These are phyloP conservation scores for Alternaria brassicicola DNA, from an alignment of 2,329 filamentous ascomycete genomes.

Conservation along the genomic window DNA sequence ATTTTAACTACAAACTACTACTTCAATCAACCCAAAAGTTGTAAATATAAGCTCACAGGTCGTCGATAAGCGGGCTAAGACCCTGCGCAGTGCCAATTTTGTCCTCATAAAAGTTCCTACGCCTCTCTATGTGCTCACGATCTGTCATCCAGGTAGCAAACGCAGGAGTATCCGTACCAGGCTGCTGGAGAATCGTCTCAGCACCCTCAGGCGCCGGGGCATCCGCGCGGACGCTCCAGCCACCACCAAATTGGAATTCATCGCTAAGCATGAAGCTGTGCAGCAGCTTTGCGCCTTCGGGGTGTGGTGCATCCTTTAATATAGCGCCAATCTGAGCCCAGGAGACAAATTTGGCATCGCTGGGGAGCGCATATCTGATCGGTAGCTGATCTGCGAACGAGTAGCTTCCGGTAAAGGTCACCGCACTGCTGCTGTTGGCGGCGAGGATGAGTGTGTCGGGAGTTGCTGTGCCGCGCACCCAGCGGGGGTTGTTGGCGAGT, in stretches of 20 bases:
- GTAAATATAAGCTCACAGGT: conserved; percentile 9
- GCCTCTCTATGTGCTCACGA: conserved; percentile 50
- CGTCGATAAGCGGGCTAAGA: conserved; percentile 45
- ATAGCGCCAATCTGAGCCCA: conserved; percentile 60
- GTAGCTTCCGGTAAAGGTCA: conserved; percentile 23
- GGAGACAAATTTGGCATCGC: conserved; percentile 50
- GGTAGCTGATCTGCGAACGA: neutral
- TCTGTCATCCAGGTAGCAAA: conserved; percentile 55
- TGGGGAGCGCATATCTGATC: conserved; percentile 33
- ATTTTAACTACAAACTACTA: no score
- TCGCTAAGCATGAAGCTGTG: conserved; percentile 55
- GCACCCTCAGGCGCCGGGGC: conserved; percentile 30
- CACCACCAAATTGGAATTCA: conserved; percentile 48
- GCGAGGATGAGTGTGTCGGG: conserved; percentile 47
- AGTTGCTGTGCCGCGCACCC: conserved; percentile 60
- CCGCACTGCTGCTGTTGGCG: conserved; percentile 28
- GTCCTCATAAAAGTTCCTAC: conserved; percentile 53
- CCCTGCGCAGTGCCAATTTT: conserved; percentile 54
- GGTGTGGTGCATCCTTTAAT: conserved; percentile 56
- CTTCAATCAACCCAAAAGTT: no score
- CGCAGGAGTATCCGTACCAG: conserved; percentile 46
- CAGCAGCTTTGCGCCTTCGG: conserved; percentile 59
- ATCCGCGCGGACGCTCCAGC: conserved; percentile 50
- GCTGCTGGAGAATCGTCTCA: conserved; percentile 39
- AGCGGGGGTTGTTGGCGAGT: conserved; percentile 57